These are phyloP conservation scores for Clonostachys byssicola DNA, from an alignment of 2,329 filamentous ascomycete species.

Conservation along the genomic window DNA sequence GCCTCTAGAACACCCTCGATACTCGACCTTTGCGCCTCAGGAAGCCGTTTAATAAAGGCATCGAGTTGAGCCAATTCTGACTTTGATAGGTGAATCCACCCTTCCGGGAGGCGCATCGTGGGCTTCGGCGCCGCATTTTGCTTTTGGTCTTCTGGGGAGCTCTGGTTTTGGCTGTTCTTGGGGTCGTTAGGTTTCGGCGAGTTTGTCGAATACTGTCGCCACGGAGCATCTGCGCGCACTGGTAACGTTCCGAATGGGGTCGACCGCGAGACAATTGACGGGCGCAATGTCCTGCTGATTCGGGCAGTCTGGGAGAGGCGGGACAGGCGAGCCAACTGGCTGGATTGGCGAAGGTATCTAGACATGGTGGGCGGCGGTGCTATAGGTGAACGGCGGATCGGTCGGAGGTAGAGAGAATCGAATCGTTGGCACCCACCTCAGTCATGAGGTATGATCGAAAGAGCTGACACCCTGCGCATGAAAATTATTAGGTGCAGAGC, in stretches of 20 bases:
- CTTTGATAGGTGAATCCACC: conserved; percentile 41
- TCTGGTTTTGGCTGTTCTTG: conserved; percentile 1
- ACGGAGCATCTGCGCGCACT: conserved; percentile 25
- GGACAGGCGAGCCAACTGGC: conserved; percentile 60
- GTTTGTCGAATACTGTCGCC: conserved; percentile 31
- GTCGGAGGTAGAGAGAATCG: conserved; percentile 15
- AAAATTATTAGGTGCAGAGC: too few relatives aligned
- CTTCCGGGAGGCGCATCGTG: conserved; percentile 44
- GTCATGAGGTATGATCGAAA: conserved; percentile 20
- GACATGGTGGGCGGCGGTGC: conserved; percentile 47
- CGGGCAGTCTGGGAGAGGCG: conserved; percentile 50
- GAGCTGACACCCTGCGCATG: background rate
- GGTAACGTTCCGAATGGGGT: conserved; percentile 25
- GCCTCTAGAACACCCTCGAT: conserved; percentile 57
- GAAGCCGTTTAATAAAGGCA: conserved; percentile 57
- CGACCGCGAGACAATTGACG: conserved; percentile 20
- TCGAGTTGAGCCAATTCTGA: conserved; percentile 49
- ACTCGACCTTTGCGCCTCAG: conserved; percentile 54
- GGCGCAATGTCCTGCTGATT: conserved; percentile 37
- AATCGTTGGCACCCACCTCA: conserved; percentile 15
- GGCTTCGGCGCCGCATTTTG: conserved; percentile 15
- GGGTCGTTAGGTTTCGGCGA: conserved; percentile 17
- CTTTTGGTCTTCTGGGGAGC: conserved; percentile 19
- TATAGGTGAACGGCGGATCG: conserved; percentile 21
- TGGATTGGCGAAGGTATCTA: conserved; percentile 61